Evolutionary conservation across 352 stramenopile genomes (phyloP).

Genomic region (Globisporangium ultimum): DNA sequence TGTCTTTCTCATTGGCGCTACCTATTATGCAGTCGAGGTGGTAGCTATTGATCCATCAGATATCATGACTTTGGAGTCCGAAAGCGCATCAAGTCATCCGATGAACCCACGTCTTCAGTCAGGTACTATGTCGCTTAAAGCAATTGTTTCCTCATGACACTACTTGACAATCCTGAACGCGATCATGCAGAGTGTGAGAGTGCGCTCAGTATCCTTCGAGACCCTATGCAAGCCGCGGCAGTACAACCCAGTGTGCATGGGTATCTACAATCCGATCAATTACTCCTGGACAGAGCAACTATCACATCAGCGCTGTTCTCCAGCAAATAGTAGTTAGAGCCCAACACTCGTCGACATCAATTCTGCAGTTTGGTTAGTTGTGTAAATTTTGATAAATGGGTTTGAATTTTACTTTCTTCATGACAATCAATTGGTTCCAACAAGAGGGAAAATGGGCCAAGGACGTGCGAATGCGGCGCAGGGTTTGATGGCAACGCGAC

Average conservation of each 20-base stretch:
- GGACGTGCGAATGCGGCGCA: background rate
- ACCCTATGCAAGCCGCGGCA: background rate
- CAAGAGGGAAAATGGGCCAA: background rate
- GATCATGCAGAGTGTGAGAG: constrained; percentile 5
- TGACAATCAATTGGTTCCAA: background rate
- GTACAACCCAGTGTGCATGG: background rate
- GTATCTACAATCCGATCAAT: constrained; percentile 8
- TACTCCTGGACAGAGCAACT: constrained; percentile 4
- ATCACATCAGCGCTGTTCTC: constrained; percentile 9
- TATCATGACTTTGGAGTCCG: constrained; percentile 2
- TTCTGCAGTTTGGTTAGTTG: constrained; percentile 5
- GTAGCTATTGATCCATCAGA: constrained; percentile 3
- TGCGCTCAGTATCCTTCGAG: background rate
- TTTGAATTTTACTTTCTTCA: background rate
- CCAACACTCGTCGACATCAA: background rate
- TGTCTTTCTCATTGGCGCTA: background rate
- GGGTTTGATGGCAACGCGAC: background rate
- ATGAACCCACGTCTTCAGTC: constrained; percentile 5
- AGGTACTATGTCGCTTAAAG: background rate
- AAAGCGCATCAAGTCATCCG: background rate
- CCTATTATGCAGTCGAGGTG: constrained; percentile 2
- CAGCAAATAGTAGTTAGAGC: background rate
- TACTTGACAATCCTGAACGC: too few species aligned
- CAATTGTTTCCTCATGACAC: too few species aligned
- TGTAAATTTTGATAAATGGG: background rate